Evolutionary conservation across 371 early-diverging fungal genomes (phyloP), one percentile per base, ranked within the genome.

Genomic region (Blakeslea trispora): DNA sequence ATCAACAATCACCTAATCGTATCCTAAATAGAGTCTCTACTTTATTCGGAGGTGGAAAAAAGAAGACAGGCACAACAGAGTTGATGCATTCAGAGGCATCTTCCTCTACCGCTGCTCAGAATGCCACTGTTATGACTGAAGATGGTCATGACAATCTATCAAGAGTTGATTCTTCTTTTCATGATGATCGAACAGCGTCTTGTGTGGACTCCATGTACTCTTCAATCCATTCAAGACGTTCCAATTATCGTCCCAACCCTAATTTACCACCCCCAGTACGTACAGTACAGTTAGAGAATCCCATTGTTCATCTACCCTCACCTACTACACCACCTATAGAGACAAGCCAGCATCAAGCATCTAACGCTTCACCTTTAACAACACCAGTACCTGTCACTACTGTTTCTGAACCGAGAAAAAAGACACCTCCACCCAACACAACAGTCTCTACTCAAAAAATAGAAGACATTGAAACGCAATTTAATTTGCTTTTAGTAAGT

Each of bases 131-230:
- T 57, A 48, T 34, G 34, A 2, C 24, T 15, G 43, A 56, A 9
- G 47, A 55, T 23, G 41, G 45, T 2, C 22, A 31, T 0, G n/a
- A 40, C 22, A n/a, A 35, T 37, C 31, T 57, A 0, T 51, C 60
- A 0, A 43, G 59, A 24, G 61, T 51, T 5, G 72, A 75, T 40
- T 73, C 74, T 1, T 50, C 71, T 59, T 59, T 62, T 17, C 24
- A 41, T 10, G 58, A 55, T 11, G 63, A 59, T 4, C 24, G 52
- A 18, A 55, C 55, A 19, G 54, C 55, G 1, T 69, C 70, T 1
- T 49, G 72, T 11, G 68, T 69, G 2, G 77, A 77, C 41, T 77
- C 77, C 1, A 63, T 77, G 66, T 73, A 69, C 46, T 71, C 74
- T 19, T 62, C 64, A 8, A 17, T 68, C 14, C 66, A 68, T 8